phyloP scores from a whole-genome alignment of 208 protist genomes.

The Wallacemonas sp. region DNA sequence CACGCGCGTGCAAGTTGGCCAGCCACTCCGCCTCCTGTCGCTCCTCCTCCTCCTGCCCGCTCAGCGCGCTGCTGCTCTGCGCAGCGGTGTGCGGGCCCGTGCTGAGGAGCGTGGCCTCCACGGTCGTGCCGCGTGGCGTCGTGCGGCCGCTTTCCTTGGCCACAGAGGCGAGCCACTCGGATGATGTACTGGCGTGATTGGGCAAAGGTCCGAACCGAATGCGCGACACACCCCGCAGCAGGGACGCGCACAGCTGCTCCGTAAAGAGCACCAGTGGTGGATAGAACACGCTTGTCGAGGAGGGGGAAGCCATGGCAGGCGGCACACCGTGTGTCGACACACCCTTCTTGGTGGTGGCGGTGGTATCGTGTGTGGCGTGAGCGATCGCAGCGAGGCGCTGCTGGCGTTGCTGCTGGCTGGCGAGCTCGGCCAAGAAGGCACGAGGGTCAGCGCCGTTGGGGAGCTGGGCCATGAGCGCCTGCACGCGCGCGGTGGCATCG shows the following conservation, averaged over 20 bases:
- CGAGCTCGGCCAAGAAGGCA: conserved; percentile 8
- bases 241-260: background rate
- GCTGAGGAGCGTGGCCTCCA: too few relatives aligned
- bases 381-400: background rate
- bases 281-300: background rate
- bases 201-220: background rate
- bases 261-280: conserved; percentile 12
- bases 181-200: too few relatives aligned
- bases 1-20: conserved; percentile 30
- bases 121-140: background rate
- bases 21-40: conserved; percentile 26
- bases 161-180: too few relatives aligned
- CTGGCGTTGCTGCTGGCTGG: background rate
- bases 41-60: conserved; percentile 19
- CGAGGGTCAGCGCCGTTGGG: background rate
- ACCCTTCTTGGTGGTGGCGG: too few relatives aligned
- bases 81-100: background rate
- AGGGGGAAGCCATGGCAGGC: too few relatives aligned
- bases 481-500: conserved; percentile 4
- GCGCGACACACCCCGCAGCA: background rate
- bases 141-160: too few relatives aligned
- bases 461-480: conserved; percentile 13
- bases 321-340: too few relatives aligned
- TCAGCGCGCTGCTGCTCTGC: conserved; percentile 3
- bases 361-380: too few relatives aligned